Conservation (phyloP, 2,329 filamentous ascomycete species). For the Ophiostoma piceae region DNA sequence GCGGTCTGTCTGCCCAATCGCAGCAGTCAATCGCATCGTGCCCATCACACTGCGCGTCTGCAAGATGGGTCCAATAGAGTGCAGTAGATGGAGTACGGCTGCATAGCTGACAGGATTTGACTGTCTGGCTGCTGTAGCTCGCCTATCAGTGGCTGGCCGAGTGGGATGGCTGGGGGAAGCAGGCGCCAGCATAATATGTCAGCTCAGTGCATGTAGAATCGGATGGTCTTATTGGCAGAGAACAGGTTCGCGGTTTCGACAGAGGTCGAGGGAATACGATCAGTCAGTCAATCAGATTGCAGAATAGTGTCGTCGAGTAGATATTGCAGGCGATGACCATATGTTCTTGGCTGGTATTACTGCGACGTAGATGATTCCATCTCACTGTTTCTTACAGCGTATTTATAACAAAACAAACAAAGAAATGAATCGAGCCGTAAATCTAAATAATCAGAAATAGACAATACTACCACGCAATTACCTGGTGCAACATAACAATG, state of each 20-base stretch:
- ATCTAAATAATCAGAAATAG: neutral
- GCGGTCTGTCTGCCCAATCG: neutral
- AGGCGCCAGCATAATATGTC: neutral
- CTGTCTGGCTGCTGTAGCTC: neutral
- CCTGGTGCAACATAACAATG: conserved; percentile 7
- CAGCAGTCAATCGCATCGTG: conserved; percentile 1
- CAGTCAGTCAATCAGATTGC: neutral
- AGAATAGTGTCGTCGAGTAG: neutral
- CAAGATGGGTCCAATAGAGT: conserved; percentile 1
- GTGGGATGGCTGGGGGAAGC: neutral
- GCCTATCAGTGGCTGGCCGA: conserved; percentile 13
- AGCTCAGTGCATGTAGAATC: neutral
- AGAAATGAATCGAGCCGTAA: neutral
- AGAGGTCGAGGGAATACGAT: neutral
- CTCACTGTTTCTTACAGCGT: neutral
- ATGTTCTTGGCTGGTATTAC: neutral
- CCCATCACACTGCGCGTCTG: neutral
- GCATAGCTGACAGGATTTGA: neutral
- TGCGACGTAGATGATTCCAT: neutral
- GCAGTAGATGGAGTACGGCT: neutral
- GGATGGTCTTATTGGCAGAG: neutral
- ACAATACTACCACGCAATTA: neutral
- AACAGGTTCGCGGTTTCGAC: neutral
- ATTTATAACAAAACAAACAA: too few relatives aligned
- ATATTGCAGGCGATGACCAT: neutral